These are phyloP conservation scores for Exophiala lecanii-corni DNA, from an alignment of 2,329 filamentous ascomycete species.

Conservation along the genomic window DNA sequence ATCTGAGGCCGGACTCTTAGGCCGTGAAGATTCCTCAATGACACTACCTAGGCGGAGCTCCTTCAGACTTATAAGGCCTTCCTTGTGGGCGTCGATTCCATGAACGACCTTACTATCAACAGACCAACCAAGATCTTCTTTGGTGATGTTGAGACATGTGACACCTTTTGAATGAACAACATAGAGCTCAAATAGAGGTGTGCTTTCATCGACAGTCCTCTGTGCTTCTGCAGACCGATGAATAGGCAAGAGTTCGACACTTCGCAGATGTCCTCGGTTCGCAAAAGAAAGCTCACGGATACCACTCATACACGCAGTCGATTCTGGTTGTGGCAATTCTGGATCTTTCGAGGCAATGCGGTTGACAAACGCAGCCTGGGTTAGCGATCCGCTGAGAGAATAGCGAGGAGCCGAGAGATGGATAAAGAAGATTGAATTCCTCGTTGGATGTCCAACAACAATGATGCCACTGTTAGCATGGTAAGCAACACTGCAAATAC, in stretches of 20 bases:
- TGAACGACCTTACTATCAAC: conserved; percentile 82
- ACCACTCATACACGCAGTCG: conserved; percentile 94
- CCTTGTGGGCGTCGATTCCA: conserved; percentile 67
- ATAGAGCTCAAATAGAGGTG: conserved; percentile 86
- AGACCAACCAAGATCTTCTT: conserved; percentile 86
- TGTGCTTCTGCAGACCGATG: conserved; percentile 48
- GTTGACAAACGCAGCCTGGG: conserved; percentile 82
- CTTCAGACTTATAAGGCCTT: conserved; percentile 68
- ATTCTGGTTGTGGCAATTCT: conserved; percentile 76
- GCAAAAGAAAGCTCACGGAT: conserved; percentile 91
- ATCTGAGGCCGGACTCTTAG: conserved; percentile 38
- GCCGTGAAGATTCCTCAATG: conserved; percentile 39
- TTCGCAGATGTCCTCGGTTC: conserved; percentile 79
- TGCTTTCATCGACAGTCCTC: conserved; percentile 58
- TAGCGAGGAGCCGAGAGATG: conserved; percentile 94
- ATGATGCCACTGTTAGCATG: conserved; percentile 90
- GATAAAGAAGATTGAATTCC: conserved; percentile 96
- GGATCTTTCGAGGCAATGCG: conserved; percentile 68
- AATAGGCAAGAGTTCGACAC: conserved; percentile 78
- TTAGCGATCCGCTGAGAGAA: conserved; percentile 65
- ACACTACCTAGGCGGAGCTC: conserved; percentile 52
- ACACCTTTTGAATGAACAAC: conserved; percentile 97
- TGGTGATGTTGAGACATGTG: conserved; percentile 80
- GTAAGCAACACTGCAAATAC: conserved; percentile 96
- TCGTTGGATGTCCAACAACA: conserved; percentile 88